Conservation (phyloP, 345 rosid genomes). For the Gossypium ekmanianum region DNA sequence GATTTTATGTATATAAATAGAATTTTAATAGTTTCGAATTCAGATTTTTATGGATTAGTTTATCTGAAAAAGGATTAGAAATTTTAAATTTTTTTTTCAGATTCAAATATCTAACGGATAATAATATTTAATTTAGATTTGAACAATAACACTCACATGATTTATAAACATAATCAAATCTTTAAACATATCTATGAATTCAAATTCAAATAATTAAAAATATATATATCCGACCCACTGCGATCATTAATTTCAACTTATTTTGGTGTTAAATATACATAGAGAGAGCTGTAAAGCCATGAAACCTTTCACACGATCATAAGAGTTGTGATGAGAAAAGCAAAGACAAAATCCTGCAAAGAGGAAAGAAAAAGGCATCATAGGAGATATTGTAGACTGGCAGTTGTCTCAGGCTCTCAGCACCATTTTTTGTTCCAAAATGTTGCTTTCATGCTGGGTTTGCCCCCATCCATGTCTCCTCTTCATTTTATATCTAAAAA, state of each 20-base stretch:
- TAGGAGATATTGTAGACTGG: neutral
- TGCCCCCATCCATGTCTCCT: neutral
- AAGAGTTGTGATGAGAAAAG: neutral
- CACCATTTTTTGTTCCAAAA: conserved; percentile 10
- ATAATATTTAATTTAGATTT: no score
- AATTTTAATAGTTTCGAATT: no score
- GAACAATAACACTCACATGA: no score
- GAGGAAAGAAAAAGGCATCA: neutral
- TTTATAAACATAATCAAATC: no score
- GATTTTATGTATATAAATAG: no score
- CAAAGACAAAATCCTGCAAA: neutral
- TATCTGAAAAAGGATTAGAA: no score
- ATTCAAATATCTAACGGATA: no score
- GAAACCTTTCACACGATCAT: conserved; percentile 30
- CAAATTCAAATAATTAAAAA: no score
- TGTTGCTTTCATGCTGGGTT: conserved; percentile 3
- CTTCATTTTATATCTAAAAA: neutral
- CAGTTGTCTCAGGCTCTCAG: neutral
- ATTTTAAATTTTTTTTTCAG: no score
- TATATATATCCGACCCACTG: no score
- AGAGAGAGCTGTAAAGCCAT: conserved; percentile 21
- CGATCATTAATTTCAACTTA: neutral
- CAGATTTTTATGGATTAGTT: no score
- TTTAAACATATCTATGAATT: no score
- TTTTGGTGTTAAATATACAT: neutral